Base-by-base conservation (phyloP, 306 rosid genomes). In the Pyrus betulifolia region DNA sequence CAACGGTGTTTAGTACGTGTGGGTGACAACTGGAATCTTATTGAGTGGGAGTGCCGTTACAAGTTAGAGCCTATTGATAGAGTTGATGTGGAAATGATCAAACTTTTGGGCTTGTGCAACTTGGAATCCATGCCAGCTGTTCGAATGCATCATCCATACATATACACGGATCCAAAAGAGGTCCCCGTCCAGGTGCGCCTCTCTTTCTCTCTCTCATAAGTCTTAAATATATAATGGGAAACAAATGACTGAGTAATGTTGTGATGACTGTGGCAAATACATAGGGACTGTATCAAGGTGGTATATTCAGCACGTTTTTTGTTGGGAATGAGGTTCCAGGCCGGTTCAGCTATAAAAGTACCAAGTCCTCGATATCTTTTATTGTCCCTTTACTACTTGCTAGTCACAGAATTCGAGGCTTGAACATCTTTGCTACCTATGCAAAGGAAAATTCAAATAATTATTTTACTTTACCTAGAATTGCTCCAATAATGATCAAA, bases 401-500 rank as follows among this genome's bases (percentile, higher is more conserved):
- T 2, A 2, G 3, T 23, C 28, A n/a, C 1, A 59, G 15, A 10
- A 59, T 59, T 13, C 64, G 15, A 59, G 64, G 30, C 64, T 59
- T 59, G 30, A 59, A 59, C 64, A 8, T 59, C 5, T 22, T 59
- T 23, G 28, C 5, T 40, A 28, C 42, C 51, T n/a, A 9, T 66
- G 28, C 49, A 35, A 8, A 8, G 4, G 3, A 21, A 3, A 19
- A 55, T 3, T 17, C 8, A 6, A 7, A 21, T 18, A 3, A 8
- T 55, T 14, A 19, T 68, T 0, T 0, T 51, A 38, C 2, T 35
- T 0, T 0, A 35, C 0, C 9, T 35, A 0, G 0, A 0, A 38
- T 38, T 38, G 19, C 1, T 14, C 57, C 57, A 15, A 13, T 51
- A 5, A 51, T 4, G 1, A 21, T 8, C 11, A 55, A 6, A 42